Evolutionary conservation across 306 rosid genomes (phyloP), one percentile per base, ranked within the genome.

Genomic region (Vachellia collinsii): DNA sequence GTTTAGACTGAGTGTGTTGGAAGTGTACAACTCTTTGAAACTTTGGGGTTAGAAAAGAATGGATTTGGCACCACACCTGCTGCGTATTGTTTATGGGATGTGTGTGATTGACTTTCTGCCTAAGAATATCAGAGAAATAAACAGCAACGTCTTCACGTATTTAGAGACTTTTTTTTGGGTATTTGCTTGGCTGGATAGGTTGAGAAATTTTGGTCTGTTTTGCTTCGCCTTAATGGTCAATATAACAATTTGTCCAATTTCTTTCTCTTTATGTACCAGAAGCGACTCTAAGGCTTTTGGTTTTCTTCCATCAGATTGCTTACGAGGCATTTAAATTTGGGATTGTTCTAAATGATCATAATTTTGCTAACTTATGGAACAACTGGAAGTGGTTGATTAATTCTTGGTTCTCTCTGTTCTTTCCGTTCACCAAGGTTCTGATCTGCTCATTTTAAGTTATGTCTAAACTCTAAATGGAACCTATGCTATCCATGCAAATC

Each of bases 331-430:
- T 69, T 68, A 17, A 75, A 75, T 3, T 58, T 58, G 36, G 34
- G 58, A 41, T 77, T 74, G 62, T 25, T 62, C 56, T 29, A 65
- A 64, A 70, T 75, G 81, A 39, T 74, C 11, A 25, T 25, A 41
- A 80, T 62, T 42, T 34, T 56, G 36, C 46, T 20, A 66, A n/a
- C 78, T 69, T 75, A 77, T 63, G 38, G 37, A 5, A 78, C 8
- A 70, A 69, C 8, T 50, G 46, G 3, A 73, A 70, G 72, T 64
- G 67, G 10, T 44, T 67, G 63, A 12, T 39, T 68, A 11, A 41
- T 42, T 85, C 22, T 80, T 5, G 53, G 79, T 11, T 34, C 20
- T 29, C 42, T 12, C 7, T 61, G 3, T 25, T 16, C 72, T n/a
- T 17, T n/a, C 29, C 1, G 11, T 23, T 67, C 17, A 39, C 72